These are phyloP conservation scores for Trichosporon faecale DNA, from an alignment of 1,284 basidiomycete species.

Conservation along the genomic window DNA sequence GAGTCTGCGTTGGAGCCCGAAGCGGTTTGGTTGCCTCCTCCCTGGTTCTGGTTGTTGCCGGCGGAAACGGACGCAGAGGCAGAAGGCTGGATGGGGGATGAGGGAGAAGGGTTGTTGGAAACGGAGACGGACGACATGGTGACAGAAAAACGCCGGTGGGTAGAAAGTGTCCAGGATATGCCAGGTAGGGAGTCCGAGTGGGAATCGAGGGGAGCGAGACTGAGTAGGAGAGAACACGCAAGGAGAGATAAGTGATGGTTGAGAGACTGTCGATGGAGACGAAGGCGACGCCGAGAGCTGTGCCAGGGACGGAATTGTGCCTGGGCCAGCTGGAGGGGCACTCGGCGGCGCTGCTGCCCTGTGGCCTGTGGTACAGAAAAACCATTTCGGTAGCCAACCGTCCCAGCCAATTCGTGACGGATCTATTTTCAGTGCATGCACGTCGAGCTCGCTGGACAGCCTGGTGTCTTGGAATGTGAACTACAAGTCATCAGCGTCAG, in stretches of 20 bases:
- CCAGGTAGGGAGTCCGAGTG: too few species aligned
- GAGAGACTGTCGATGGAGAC: not conserved
- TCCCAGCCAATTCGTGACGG: too few species aligned
- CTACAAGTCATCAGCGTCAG: too few species aligned
- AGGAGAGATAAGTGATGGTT: too few species aligned
- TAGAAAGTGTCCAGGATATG: not conserved
- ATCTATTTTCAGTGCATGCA: too few species aligned
- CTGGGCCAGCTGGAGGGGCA: not conserved
- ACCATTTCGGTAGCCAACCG: too few species aligned
- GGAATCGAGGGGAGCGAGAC: too few species aligned
- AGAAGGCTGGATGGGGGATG: not conserved
- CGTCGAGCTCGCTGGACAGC: too few species aligned
- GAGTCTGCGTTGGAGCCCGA: not conserved
- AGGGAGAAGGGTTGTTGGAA: not conserved
- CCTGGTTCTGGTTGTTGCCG: not conserved
- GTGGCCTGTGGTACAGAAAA: too few species aligned
- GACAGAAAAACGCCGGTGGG: not conserved
- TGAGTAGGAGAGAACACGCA: not conserved
- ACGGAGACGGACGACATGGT: not conserved
- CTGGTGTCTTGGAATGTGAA: too few species aligned
- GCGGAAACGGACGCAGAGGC: not conserved
- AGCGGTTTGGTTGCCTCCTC: not conserved
- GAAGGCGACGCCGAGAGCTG: not conserved
- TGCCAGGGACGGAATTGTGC: not conserved
- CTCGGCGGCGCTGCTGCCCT: too few species aligned